A percentile compares a stretch with the other conserved stretches of the same genome.
These are phyloP conservation scores for Magnolia kwangsiensis DNA, from an alignment of 164 flowering plant genomes.

Conservation along the genomic window DNA sequence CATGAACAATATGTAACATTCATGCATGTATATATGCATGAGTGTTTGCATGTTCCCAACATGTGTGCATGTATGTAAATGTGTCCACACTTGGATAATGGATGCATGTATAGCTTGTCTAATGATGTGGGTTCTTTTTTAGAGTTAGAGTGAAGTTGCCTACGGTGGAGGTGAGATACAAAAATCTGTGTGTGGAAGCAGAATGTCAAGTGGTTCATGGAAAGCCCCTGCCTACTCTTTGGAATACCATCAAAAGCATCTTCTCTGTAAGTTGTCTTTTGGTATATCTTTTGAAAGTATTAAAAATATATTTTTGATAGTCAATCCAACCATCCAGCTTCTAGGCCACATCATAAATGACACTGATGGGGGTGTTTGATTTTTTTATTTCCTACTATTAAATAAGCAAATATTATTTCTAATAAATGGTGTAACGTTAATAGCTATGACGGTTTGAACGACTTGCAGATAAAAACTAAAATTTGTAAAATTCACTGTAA, in stretches of 20 bases:
- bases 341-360: too few species aligned
- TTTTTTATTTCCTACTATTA: too few species aligned
- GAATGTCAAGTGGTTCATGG: constrained; percentile 67
- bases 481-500: too few species aligned
- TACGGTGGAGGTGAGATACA: constrained; percentile 61
- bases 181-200: constrained; percentile 50
- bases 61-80: not conserved
- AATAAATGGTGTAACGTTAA: too few species aligned
- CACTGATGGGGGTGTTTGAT: too few species aligned
- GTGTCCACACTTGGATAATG: not conserved
- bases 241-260: constrained; percentile 48
- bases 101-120: not conserved
- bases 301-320: not conserved
- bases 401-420: too few species aligned
- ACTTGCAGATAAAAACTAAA: too few species aligned
- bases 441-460: too few species aligned
- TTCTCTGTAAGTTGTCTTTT: constrained; percentile 42
- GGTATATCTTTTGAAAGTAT: not conserved
- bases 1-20: too few species aligned
- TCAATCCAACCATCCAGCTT: not conserved
- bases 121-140: constrained; percentile 1
- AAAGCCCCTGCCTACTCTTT: constrained; percentile 71
- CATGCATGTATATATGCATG: too few species aligned
- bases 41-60: too few species aligned
- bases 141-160: constrained; percentile 71